Percentiles rank a stretch among this genome's conserved stretches.
Conservation (phyloP, 2,329 filamentous ascomycete species). For the Penicillium nordicum region DNA sequence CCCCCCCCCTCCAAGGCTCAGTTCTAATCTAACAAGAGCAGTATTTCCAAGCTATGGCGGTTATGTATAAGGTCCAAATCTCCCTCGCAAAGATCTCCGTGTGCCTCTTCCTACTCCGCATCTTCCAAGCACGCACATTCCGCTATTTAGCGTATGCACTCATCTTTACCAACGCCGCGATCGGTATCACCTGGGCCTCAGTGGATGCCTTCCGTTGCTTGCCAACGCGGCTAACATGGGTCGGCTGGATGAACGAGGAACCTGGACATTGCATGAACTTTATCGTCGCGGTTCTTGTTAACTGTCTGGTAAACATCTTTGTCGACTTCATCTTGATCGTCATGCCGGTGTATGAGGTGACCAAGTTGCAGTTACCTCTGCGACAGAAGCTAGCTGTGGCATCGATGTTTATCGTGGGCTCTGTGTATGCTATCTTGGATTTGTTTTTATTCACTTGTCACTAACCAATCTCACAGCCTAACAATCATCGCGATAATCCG, state of each 20-base stretch:
- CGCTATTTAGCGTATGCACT: conserved; percentile 18
- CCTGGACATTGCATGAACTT: conserved; percentile 20
- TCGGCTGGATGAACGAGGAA: conserved; percentile 17
- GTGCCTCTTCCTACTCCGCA: conserved; percentile 22
- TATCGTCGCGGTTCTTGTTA: conserved; percentile 16
- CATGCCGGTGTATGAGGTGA: conserved; percentile 21
- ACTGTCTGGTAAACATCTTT: conserved; percentile 22
- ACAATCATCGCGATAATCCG: conserved; percentile 26
- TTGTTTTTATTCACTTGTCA: neutral
- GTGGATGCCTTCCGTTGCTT: conserved; percentile 20
- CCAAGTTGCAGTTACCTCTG: conserved; percentile 17
- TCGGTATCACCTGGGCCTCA: conserved; percentile 18
- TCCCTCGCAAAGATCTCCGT: conserved; percentile 18
- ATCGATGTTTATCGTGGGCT: conserved; percentile 18
- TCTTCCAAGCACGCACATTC: conserved; percentile 19
- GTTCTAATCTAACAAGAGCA: conserved; percentile 4
- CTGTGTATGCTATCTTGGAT: conserved; percentile 6
- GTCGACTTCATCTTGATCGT: conserved; percentile 18
- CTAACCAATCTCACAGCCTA: conserved; percentile 13
- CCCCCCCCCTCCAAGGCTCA: too few relatives aligned
- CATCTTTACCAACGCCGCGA: conserved; percentile 15
- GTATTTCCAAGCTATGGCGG: conserved; percentile 16
- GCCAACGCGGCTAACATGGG: conserved; percentile 17
- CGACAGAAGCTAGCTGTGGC: conserved; percentile 18
- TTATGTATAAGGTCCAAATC: conserved; percentile 21